Evolutionary conservation across 1,139 yeast species (phyloP).

Genomic region (Eremothecium cymbalariae): DNA sequence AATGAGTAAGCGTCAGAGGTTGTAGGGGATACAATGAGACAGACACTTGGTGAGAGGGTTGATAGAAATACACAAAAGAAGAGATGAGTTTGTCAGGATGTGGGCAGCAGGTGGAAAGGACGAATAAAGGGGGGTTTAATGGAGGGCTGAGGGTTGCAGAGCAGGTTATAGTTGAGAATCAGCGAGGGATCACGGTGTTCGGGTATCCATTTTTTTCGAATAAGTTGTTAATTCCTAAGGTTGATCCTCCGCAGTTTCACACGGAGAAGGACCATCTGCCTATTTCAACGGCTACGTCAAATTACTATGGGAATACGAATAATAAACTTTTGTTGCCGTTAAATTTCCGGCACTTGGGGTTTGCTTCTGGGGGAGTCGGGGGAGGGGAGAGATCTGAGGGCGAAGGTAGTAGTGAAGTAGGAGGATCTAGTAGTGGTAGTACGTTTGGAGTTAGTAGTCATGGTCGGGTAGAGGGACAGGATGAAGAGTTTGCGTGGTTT

Average conservation of each 20-base stretch:
- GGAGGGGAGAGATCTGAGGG: neutral
- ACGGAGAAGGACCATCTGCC: constrained; percentile 5
- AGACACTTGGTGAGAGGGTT: neutral
- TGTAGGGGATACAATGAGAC: neutral
- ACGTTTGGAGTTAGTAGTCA: no score
- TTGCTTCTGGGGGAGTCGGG: constrained; percentile 1
- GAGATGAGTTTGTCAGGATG: constrained; percentile 5
- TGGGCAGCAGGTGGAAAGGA: constrained; percentile 3
- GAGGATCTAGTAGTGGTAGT: no score
- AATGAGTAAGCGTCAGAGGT: neutral
- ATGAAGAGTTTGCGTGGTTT: constrained; percentile 49
- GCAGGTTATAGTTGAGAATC: constrained; percentile 45
- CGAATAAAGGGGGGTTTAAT: neutral
- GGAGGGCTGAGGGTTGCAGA: constrained; percentile 4
- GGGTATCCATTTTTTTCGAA: constrained; percentile 48
- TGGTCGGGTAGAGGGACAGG: neutral
- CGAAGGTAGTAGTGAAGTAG: constrained; percentile 39
- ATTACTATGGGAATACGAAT: constrained; percentile 4
- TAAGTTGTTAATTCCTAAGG: constrained; percentile 35
- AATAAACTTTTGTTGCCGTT: constrained; percentile 4
- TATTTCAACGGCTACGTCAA: constrained; percentile 5
- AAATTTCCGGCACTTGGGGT: neutral
- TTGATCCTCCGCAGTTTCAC: constrained; percentile 41
- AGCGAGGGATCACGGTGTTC: constrained; percentile 46
- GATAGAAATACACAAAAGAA: neutral